phyloP scores from a whole-genome alignment of 2,329 filamentous ascomycete species.

The Alternaria gaisen region DNA sequence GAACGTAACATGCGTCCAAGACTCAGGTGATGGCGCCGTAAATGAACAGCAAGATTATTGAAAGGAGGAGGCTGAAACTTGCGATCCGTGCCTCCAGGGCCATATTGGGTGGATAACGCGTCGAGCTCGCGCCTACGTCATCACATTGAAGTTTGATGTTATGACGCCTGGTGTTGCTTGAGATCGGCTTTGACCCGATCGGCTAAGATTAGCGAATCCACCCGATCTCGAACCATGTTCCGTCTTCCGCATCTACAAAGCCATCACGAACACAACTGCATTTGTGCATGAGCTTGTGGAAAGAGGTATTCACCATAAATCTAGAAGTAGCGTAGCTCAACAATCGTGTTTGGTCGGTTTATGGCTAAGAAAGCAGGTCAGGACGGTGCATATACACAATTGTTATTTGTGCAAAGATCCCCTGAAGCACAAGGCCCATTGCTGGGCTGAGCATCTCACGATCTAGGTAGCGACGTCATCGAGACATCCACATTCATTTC shows the following conservation, averaged over 20 bases:
- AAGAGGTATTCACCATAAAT: background rate
- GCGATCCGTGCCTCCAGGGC: constrained; percentile 15
- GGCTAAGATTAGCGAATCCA: constrained; percentile 17
- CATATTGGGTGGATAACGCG: constrained; percentile 31
- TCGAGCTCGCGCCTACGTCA: constrained; percentile 36
- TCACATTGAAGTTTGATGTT: constrained; percentile 18
- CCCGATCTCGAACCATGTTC: constrained; percentile 7
- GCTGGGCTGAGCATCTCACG: background rate
- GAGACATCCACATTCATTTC: background rate
- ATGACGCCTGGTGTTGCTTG: constrained; percentile 22
- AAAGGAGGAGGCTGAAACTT: constrained; percentile 8
- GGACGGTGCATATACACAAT: background rate
- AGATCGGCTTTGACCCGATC: constrained; percentile 20
- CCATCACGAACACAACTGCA: background rate
- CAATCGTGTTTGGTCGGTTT: too few species aligned
- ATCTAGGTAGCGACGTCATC: background rate
- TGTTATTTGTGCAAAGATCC: constrained; percentile 1
- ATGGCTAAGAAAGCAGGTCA: background rate
- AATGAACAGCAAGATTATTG: constrained; percentile 4
- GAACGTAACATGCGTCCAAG: constrained; percentile 41
- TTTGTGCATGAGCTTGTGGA: background rate
- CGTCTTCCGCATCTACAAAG: background rate
- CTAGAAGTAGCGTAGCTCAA: background rate
- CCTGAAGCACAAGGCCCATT: background rate
- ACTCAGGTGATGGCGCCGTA: constrained; percentile 13